Evolutionary conservation across 306 rosid genomes (phyloP), one percentile per base, ranked within the genome.

Genomic region (Lotus japonicus): DNA sequence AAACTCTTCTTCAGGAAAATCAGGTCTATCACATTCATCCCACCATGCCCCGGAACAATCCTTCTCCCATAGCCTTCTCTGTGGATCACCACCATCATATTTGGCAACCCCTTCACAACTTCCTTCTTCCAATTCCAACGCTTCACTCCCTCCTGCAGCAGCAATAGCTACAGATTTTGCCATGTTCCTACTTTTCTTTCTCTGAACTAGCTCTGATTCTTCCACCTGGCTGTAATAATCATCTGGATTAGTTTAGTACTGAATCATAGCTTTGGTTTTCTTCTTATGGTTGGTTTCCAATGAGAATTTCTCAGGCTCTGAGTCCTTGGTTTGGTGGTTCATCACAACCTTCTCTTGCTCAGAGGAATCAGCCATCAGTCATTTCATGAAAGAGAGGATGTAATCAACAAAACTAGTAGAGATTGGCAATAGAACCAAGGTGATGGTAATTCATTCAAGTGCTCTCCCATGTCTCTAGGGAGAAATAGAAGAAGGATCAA

Each of bases 11-110:
- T 95, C 97, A 9, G 99, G 97, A 35, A 82, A 95, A 80, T 85
- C 92, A 0, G 87, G 90, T 4, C 73, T 80, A 72, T 90, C 88
- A 65, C 95, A 95, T 67, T 86, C 91, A 73, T 95, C 96, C 99
- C 99, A 95, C 99, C 99, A 95, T 0, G 97, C 95, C 7, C 88
- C 91, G 2, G 99, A 92, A 52, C 99, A 81, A 72, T 95, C 96
- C 66, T 88, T 95, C 44, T 90, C 97, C 99, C 99, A 95, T 3
- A 95, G 69, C 67, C 99, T 60, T 64, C 97, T 59, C 31, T 87
- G 92, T 68, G 77, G 49, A 9, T 31, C 43, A 11, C 42, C 43
- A 23, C 14, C 82, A 10, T 73, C 85, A 11, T 76, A 48, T 66
- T 68, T 81, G n/a, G 5, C n/a, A n/a, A n/a, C 51, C 36, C 71